Evolutionary conservation across 441 rosid genomes (phyloP), one percentile per base, ranked within the genome.

Genomic region (Adansonia rubrostipa): DNA sequence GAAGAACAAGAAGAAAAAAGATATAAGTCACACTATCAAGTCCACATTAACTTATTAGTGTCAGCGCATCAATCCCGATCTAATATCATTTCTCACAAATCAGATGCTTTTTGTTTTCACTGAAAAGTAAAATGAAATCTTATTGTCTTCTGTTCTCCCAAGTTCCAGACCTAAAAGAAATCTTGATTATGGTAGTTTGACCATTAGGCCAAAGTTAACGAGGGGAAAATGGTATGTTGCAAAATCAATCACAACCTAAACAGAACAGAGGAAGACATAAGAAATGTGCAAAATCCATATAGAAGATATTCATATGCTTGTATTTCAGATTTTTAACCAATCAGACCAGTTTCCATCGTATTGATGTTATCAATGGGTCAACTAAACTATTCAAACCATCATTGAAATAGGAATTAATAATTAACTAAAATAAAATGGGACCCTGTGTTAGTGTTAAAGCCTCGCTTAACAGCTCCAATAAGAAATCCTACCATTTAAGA

Each of bases 401-500:
- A 57, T 1, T 42, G 53, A 73, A 57, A 20, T 56, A 57, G 50
- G 65, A 42, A 20, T 3, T 73, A 56, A 2, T 56, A 2, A 40
- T 54, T 68, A 54, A 71, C 48, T 70, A 15, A 50, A 24, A 70
- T 70, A 36, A 36, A 33, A 72, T 54, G 63, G 50, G 57, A 47
- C 53, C 76, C 17, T 3, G 10, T 57, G 7, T 19, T 42, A 58
- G 53, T 73, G 66, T 58, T 73, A 58, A 54, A 57, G 14, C 66
- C 28, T 54, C 6, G 45, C 50, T 17, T 42, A 58, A 45, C 53
- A 22, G 56, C 9, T 17, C 19, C 51, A 74, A 58, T 11, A 42
- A 42, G 17, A 42, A 57, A 73, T 57, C 65, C 76, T 36, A 73
- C 76, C 24, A 22, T 4, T 33, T 54, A 71, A 28, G 75, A 72